phyloP scores from a whole-genome alignment of 768 basidiomycete species.

The Strobilomyces dryophilus region DNA sequence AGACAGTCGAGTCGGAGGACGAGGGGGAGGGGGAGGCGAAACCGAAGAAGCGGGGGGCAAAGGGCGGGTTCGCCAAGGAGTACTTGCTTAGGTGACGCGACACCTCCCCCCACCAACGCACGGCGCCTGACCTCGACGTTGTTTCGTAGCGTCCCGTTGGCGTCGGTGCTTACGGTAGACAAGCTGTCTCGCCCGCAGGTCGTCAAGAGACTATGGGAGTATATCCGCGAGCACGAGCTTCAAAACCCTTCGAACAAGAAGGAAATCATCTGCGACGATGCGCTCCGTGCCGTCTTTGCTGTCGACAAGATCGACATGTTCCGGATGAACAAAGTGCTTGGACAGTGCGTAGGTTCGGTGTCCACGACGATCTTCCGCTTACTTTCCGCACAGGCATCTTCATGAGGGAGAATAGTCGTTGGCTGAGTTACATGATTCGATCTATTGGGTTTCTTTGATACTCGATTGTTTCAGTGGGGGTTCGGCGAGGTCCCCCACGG shows the following conservation, averaged over 20 bases:
- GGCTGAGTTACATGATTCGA: background rate
- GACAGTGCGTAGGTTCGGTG: conserved; percentile 46
- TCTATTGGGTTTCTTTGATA: conserved; percentile 2
- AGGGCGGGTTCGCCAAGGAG: conserved; percentile 78
- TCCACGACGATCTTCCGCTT: background rate
- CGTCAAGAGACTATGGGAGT: conserved; percentile 86
- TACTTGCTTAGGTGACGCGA: conserved; percentile 59
- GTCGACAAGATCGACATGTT: conserved; percentile 89
- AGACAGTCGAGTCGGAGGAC: conserved; percentile 45
- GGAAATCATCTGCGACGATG: conserved; percentile 81
- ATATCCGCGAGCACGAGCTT: conserved; percentile 76
- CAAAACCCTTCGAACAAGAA: conserved; percentile 84
- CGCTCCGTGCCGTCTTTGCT: conserved; percentile 69
- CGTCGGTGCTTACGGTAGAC: conserved; percentile 61
- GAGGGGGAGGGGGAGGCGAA: conserved; percentile 43
- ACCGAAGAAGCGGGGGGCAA: conserved; percentile 52
- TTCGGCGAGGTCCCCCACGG: background rate
- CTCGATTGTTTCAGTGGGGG: background rate
- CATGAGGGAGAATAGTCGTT: conserved; percentile 22
- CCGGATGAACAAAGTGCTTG: conserved; percentile 88
- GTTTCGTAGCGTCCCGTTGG: conserved; percentile 59
- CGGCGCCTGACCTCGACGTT: conserved; percentile 1
- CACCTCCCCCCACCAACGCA: background rate
- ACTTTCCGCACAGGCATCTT: conserved; percentile 24
- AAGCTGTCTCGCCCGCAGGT: conserved; percentile 83